Evolutionary conservation across 2,329 filamentous ascomycete genomes (phyloP), one percentile per base, ranked within the genome.

Genomic region (Aureobasidium sp.): DNA sequence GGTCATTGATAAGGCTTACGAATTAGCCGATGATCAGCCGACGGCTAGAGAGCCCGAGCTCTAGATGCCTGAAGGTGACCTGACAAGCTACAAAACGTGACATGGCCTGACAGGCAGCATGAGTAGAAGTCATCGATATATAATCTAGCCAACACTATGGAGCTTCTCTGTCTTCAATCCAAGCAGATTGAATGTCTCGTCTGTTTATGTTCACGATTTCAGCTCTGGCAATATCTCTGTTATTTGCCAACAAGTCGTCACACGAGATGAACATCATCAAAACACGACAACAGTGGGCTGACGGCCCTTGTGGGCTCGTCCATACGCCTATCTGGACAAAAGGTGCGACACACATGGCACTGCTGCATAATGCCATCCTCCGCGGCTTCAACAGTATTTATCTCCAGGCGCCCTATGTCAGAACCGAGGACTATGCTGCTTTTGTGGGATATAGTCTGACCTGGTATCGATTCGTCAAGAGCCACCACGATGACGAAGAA

Each of bases 341-440:
- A 36, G 58, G 58, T n/a, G 70, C 72, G 36, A 70, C 71, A 17
- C 70, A 74, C 51, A 73, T 75, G 74, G 70, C 73, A 8, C 68
- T 74, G 41, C 69, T 76, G 12, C 75, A 77, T 66, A 77, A 77
- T 47, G 67, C 73, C 0, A 72, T 77, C 42, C 65, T 77, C 7
- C 69, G 75, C 39, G 73, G 73, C 41, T 76, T 73, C 66, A 77
- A 77, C 65, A 71, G 71, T 17, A 75, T 76, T 29, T 76, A 75
- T 61, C 67, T 71, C 0, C 75, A 77, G 68, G 72, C 73, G 0
- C 71, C 70, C 0, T 64, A 72, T 61, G 63, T 75, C 8, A 67
- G 64, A 49, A n/a, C 39, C 6, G 45, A 44, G 11, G 58, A 61
- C 27, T 45, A 42, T 25, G 17, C 36, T 27, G 47, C 49, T 37